phyloP scores from a whole-genome alignment of 2,329 filamentous ascomycete species.

The Calonectria crousiana region DNA sequence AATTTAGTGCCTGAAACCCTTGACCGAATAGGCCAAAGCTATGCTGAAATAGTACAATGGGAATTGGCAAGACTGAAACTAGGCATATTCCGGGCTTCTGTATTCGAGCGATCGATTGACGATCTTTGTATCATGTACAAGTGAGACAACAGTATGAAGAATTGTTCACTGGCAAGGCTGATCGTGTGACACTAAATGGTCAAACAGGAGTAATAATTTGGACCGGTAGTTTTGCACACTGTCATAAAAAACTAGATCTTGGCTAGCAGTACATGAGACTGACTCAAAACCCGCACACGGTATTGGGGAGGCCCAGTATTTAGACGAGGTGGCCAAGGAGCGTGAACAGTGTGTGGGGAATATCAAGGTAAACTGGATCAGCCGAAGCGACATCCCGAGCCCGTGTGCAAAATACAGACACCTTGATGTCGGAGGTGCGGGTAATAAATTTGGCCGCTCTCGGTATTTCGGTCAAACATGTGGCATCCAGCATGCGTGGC shows the following conservation, averaged over 20 bases:
- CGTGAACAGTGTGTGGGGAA: background rate
- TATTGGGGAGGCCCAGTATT: background rate
- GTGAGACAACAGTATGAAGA: background rate
- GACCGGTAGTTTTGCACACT: background rate
- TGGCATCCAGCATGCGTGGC: background rate
- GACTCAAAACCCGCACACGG: background rate
- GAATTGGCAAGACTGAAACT: background rate
- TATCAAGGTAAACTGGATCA: background rate
- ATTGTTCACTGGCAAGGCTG: background rate
- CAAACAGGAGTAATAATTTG: background rate
- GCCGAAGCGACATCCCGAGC: background rate
- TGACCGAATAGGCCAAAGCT: too few species aligned
- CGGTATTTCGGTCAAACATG: conserved; percentile 9
- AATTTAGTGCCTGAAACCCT: background rate
- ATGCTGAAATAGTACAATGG: background rate
- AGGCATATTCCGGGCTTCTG: too few species aligned
- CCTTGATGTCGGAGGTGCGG: conserved; percentile 6
- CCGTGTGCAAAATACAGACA: background rate
- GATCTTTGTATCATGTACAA: background rate
- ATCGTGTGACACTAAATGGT: background rate
- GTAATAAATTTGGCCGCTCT: conserved; percentile 16
- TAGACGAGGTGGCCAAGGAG: conserved; percentile 3
- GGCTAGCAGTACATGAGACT: background rate
- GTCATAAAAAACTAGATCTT: background rate
- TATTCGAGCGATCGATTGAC: background rate